Conservation (phyloP, 345 rosid genomes). For the Salix viminalis region DNA sequence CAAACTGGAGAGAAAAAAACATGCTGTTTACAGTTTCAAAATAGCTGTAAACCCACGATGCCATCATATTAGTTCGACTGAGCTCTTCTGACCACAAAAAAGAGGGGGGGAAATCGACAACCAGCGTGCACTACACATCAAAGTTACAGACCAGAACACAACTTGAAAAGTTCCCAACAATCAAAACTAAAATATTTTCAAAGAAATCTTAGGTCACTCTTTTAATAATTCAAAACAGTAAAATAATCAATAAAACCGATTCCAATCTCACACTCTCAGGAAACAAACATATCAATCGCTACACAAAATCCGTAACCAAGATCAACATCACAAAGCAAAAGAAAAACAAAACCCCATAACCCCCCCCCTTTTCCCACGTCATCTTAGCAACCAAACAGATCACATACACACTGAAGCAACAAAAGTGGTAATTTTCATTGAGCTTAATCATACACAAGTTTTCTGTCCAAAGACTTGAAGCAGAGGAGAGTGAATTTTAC, state of each 20-base stretch:
- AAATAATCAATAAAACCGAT: too few species aligned
- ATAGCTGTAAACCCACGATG: not conserved
- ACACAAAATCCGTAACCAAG: not conserved
- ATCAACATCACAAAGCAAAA: not conserved
- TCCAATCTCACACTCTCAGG: not conserved
- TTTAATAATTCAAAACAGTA: too few species aligned
- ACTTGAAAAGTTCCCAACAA: not conserved
- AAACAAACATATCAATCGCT: not conserved
- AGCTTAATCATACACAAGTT: not conserved
- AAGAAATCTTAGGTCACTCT: not conserved
- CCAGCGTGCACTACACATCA: not conserved
- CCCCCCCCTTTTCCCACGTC: not conserved
- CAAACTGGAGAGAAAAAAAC: too few species aligned
- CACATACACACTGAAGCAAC: not conserved
- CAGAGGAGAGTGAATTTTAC: not conserved
- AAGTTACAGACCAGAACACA: not conserved
- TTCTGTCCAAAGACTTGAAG: not conserved
- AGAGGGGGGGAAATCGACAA: rapidly evolving
- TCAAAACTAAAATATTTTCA: not conserved
- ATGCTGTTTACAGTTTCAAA: not conserved
- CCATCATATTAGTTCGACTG: not conserved
- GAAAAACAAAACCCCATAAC: not conserved
- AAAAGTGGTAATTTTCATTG: not conserved
- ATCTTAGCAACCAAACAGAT: not conserved
- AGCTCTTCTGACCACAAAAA: not conserved